Evolutionary conservation across 31 red algal species (phyloP).

Genomic region (Asparagopsis taxiformis): DNA sequence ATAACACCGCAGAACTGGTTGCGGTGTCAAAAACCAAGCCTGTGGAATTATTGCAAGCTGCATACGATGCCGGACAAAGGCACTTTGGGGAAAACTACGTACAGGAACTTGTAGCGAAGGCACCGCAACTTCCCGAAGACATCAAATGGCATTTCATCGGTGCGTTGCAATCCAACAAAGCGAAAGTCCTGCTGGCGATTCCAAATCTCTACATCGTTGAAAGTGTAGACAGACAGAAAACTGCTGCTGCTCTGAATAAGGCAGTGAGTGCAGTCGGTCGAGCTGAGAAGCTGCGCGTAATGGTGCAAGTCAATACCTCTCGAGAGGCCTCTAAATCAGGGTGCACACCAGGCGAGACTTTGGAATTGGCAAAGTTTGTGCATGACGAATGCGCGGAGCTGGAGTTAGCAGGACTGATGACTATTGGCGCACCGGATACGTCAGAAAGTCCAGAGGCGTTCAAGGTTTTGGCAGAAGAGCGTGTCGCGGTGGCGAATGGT

Average conservation of each 20-base stretch:
- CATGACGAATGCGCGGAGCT: constrained; percentile 54
- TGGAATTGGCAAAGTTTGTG: constrained; percentile 55
- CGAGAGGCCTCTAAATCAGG: constrained; percentile 89
- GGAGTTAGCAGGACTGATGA: constrained; percentile 91
- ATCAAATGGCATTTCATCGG: constrained; percentile 98
- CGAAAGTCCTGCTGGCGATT: constrained; percentile 49
- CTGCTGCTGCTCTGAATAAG: constrained; percentile 69
- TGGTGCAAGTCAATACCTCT: constrained; percentile 95
- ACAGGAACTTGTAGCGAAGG: constrained; percentile 90
- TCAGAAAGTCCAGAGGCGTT: constrained; percentile 59
- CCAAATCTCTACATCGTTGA: constrained; percentile 80
- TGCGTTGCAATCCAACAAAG: constrained; percentile 94
- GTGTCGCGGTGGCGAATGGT: constrained; percentile 49
- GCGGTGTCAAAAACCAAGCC: constrained; percentile 92
- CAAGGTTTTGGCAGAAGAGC: constrained; percentile 23
- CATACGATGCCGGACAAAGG: constrained; percentile 75
- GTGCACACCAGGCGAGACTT: constrained; percentile 51
- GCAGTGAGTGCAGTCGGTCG: constrained; percentile 24
- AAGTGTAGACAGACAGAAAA: constrained; percentile 77
- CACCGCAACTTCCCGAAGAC: constrained; percentile 56
- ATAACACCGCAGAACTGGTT: constrained; percentile 59
- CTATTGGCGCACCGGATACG: constrained; percentile 80
- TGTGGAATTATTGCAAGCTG: constrained; percentile 33
- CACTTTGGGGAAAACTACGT: constrained; percentile 99
- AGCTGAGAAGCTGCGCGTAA: constrained; percentile 68